phyloP scores from a whole-genome alignment of 2,329 filamentous ascomycete species.

The Arthrocladium fulminans region DNA sequence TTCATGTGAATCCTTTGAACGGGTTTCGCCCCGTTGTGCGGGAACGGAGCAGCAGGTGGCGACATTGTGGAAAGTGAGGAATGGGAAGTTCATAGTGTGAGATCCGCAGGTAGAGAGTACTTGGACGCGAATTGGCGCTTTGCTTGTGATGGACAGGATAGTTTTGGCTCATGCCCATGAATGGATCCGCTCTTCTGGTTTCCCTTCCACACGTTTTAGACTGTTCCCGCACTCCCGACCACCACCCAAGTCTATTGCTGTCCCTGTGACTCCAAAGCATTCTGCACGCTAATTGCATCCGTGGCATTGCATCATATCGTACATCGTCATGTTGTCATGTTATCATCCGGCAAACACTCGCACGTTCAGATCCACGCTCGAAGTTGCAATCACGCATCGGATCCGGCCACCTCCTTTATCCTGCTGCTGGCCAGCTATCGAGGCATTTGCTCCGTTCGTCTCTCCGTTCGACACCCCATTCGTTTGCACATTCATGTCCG shows the following conservation, averaged over 20 bases:
- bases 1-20: no score
- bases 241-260: neutral
- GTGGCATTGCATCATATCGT: neutral
- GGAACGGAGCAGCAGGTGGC: no score
- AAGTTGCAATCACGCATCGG: constrained; percentile 77
- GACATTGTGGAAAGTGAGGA: no score
- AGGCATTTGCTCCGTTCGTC: neutral
- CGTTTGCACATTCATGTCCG: constrained; percentile 42
- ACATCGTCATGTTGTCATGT: neutral
- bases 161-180: no score
- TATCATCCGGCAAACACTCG: constrained; percentile 58
- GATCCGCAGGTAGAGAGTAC: no score
- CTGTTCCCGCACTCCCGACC: neutral
- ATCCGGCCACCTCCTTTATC: constrained; percentile 48
- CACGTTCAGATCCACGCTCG: constrained; percentile 72
- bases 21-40: no score
- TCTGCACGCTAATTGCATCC: neutral
- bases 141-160: no score
- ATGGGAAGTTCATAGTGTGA: no score
- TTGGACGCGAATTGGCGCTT: no score
- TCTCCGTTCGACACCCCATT: constrained; percentile 17
- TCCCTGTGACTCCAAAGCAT: neutral
- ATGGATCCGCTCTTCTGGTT: no score
- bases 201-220: no score
- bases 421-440: constrained; percentile 26